Conservation (phyloP, 176 grass and related monocot genomes). For the Stipa capillata region DNA sequence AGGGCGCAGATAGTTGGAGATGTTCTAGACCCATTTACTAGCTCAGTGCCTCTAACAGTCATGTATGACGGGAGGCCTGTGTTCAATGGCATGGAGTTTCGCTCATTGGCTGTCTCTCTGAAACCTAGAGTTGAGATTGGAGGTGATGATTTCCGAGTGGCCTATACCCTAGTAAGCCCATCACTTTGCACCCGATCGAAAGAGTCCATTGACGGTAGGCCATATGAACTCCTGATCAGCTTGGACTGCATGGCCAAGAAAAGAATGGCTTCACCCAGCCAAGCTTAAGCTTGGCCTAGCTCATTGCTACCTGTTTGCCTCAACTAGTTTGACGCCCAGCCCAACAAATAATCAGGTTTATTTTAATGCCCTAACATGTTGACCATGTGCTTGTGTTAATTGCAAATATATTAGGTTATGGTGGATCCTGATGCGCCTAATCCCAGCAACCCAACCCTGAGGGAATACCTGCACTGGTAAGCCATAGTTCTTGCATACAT, state of each 20-base stretch:
- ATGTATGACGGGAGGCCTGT: slow-evolving; percentile 59
- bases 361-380: slow-evolving; percentile 37
- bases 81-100: slow-evolving; percentile 69
- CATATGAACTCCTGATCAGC: slow-evolving; percentile 16
- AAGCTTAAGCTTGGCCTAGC: neutral
- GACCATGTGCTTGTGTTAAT: slow-evolving; percentile 32
- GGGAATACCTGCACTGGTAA: slow-evolving; percentile 95
- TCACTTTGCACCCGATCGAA: slow-evolving; percentile 22
- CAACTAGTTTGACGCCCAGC: neutral
- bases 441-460: slow-evolving; percentile 65
- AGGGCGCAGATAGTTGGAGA: slow-evolving; percentile 58
- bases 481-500: neutral
- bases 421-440: slow-evolving; percentile 95
- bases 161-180: slow-evolving; percentile 81
- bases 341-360: slow-evolving; percentile 13
- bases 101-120: slow-evolving; percentile 31
- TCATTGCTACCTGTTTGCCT: neutral
- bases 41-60: slow-evolving; percentile 40
- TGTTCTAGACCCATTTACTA: slow-evolving; percentile 59
- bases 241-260: too few relatives aligned
- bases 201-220: slow-evolving; percentile 22
- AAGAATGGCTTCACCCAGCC: neutral
- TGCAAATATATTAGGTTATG: slow-evolving; percentile 66
- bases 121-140: slow-evolving; percentile 65
- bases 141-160: slow-evolving; percentile 60